A percentile compares a stretch with the other conserved stretches of the same genome.
phyloP scores from a whole-genome alignment of 352 stramenopile genomes.

The Aphanomyces stellatus region DNA sequence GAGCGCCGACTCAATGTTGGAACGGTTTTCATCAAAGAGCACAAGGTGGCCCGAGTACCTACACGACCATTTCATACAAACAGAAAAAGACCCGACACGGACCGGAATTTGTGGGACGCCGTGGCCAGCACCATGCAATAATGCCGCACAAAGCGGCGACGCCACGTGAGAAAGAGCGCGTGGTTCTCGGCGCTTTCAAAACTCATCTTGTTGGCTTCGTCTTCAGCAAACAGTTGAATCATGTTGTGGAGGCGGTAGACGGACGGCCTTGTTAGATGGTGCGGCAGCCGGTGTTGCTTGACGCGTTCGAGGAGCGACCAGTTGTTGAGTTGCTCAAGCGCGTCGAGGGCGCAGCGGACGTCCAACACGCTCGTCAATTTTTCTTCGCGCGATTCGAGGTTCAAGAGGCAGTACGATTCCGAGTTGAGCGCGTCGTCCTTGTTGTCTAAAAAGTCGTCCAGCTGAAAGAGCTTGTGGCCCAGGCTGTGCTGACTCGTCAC shows the following conservation, averaged over 20 bases:
- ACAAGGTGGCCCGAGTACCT: slow-evolving; percentile 37
- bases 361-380: slow-evolving; percentile 36
- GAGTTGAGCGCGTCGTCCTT: slow-evolving; percentile 75
- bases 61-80: neutral
- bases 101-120: slow-evolving; percentile 65
- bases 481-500: slow-evolving; percentile 28
- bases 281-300: neutral
- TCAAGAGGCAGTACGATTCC: slow-evolving; percentile 65
- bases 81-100: slow-evolving; percentile 20
- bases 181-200: slow-evolving; percentile 5
- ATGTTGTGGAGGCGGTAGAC: slow-evolving; percentile 79
- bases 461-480: slow-evolving; percentile 50
- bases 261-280: slow-evolving; percentile 22
- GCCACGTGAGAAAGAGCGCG: slow-evolving; percentile 67
- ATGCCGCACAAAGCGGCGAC: slow-evolving; percentile 76
- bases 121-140: slow-evolving; percentile 74
- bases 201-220: slow-evolving; percentile 37
- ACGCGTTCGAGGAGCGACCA: slow-evolving; percentile 80
- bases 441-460: slow-evolving; percentile 66
- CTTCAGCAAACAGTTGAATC: slow-evolving; percentile 74
- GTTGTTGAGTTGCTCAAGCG: slow-evolving; percentile 54
- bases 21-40: slow-evolving; percentile 67
- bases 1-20: slow-evolving; percentile 79
- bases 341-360: slow-evolving; percentile 41
- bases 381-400: slow-evolving; percentile 63